Conservation (phyloP, 2,329 filamentous ascomycete genomes). For the Botryosphaeria agaves region DNA sequence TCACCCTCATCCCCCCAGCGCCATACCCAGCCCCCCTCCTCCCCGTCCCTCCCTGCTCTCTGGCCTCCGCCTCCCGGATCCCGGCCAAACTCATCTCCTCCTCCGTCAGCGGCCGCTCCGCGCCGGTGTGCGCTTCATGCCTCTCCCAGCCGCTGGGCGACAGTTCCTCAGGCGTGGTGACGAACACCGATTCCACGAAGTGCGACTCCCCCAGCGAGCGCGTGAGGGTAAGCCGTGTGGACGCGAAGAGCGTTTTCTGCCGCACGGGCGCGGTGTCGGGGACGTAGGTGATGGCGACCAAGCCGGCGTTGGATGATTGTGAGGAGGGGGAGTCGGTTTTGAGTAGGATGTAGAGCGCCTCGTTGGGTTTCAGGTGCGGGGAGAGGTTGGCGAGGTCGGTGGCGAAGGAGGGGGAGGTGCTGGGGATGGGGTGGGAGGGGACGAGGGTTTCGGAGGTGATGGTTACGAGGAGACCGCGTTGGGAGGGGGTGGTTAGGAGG, state of each 20-base stretch:
- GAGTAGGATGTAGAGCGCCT: conserved; percentile 58
- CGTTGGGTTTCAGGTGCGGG: conserved; percentile 45
- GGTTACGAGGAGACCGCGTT: conserved; percentile 54
- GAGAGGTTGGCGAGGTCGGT: conserved; percentile 46
- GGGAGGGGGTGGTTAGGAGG: conserved; percentile 41
- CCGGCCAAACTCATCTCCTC: conserved; percentile 56
- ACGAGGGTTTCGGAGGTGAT: conserved; percentile 53
- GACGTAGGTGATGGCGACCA: conserved; percentile 61
- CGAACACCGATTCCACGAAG: conserved; percentile 61
- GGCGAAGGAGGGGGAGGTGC: conserved; percentile 35
- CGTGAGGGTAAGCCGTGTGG: conserved; percentile 56
- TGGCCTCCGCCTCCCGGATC: conserved; percentile 58
- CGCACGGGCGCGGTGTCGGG: conserved; percentile 64
- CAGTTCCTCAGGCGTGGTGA: conserved; percentile 52
- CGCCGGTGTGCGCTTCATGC: conserved; percentile 48
- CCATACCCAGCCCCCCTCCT: conserved; percentile 33
- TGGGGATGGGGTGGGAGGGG: conserved; percentile 38
- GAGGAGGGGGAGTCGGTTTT: conserved; percentile 19
- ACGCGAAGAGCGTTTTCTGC: conserved; percentile 75
- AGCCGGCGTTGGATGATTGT: conserved; percentile 16
- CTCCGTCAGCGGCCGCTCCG: conserved; percentile 54
- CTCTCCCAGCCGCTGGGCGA: conserved; percentile 51
- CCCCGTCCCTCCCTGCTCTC: conserved; percentile 51
- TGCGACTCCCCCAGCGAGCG: conserved; percentile 64
- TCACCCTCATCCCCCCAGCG: conserved; percentile 27